Evolutionary conservation across 331 rosid genomes (phyloP), one percentile per base, ranked within the genome.

Genomic region (Spiraea crenata): DNA sequence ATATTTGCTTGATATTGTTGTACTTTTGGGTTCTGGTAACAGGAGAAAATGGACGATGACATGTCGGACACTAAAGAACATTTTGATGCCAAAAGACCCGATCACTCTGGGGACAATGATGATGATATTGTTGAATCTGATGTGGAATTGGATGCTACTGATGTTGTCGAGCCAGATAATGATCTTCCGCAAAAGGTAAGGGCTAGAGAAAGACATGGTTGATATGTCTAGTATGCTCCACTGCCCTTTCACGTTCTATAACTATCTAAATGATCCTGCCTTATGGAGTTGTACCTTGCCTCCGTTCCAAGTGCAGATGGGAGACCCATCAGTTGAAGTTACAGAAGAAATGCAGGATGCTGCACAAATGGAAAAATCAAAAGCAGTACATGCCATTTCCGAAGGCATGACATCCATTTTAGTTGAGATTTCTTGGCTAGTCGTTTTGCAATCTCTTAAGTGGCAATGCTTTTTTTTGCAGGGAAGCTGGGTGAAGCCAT

Each of bases 161-260:
- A 84, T 55, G 83, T 85, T 7, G 82, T 92, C 66, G 84, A 81
- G 79, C 89, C 95, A 60, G 95, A 92, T 65, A 49, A 84, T 65
- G 97, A 91, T 76, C 84, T 89, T 79, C 92, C 96, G 51, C 92
- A 84, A 59, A 86, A 74, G 96, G 96, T 82, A 62, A 65, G 19
- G 44, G 58, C 5, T 9, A 41, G 44, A 76, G 9, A n/a, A 58
- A 6, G 58, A 25, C 31, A 2, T 25, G 31, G 31, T 25, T 25
- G 31, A 25, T 25, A 25, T 25, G 31, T 25, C 31, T 25, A 25
- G 31, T 1, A 25, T 25, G 31, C 31, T 25, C 31, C 1, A 2
- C 1, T 25, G 31, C 31, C 31, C 31, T 25, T 25, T 25, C 31
- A 25, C 2, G 31, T 38, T 31, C 17, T 38, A 70, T 38, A 5